Percentiles rank a stretch among this genome's conserved stretches.
phyloP scores from a whole-genome alignment of 352 stramenopile genomes.

The Phytophthora litchii region DNA sequence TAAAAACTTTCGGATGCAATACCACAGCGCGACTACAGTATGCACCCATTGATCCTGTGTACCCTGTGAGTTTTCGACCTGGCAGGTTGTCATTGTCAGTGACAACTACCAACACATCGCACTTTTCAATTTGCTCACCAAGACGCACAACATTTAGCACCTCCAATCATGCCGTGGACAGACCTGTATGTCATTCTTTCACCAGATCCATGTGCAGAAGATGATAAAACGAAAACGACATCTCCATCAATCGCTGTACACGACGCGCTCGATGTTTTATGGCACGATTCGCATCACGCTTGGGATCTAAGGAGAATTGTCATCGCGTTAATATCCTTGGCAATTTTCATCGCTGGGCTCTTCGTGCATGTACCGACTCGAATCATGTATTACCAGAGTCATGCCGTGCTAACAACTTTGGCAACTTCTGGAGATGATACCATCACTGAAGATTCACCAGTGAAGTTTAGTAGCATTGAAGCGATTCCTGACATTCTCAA shows the following conservation, averaged over 20 bases:
- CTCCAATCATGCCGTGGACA: neutral
- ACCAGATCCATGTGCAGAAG: neutral
- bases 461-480: conserved; percentile 49
- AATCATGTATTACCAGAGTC: conserved; percentile 30
- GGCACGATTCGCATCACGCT: neutral
- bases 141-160: neutral
- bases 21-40: neutral
- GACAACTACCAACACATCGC: neutral
- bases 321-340: conserved; percentile 30
- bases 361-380: conserved; percentile 43
- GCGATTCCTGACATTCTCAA: conserved; percentile 36
- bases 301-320: neutral
- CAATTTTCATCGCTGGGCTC: conserved; percentile 41
- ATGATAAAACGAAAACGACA: neutral
- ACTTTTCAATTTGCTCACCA: neutral
- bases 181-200: neutral
- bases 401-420: conserved; percentile 31
- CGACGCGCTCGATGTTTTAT: neutral
- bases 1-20: too few species aligned
- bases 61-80: neutral
- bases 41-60: neutral
- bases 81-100: neutral
- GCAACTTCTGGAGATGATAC: conserved; percentile 46
- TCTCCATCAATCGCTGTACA: neutral
- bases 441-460: conserved; percentile 35